Evolutionary conservation across 2,329 filamentous ascomycete species (phyloP), one percentile per base, ranked within the genome.

Genomic region (Camptophora hylomeconis): DNA sequence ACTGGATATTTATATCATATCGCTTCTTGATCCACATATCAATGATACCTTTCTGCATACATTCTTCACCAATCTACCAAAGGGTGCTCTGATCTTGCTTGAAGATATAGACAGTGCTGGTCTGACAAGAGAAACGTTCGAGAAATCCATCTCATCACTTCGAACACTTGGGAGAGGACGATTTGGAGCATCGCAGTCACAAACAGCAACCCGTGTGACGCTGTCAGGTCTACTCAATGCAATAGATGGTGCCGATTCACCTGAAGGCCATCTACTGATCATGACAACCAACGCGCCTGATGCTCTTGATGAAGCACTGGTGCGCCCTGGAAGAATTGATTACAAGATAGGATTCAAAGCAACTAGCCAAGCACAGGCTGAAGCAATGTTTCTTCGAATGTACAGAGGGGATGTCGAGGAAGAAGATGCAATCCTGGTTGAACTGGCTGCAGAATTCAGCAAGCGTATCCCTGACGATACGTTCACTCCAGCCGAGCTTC

Each of bases 281-380:
- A 83, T 86, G 76, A 86, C 80, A 0, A 83, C 78, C 17, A 89
- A 87, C 52, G 68, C 72, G 35, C 75, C 76, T 3, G 74, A 86
- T 42, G 63, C 69, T 9, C 67, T 87, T 0, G 80, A 86, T 46
- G 66, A 74, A 24, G 80, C 79, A 0, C 63, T 89, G 5, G 74
- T 84, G 27, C 65, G 80, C 0, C 78, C 80, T 0, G 79, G 80
- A 1, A 64, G 78, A 2, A 73, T 86, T 3, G 80, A 86, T 38
- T 57, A 77, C 21, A 71, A 78, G 42, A 69, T 84, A 1, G 59
- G 59, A 7, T 80, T 84, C 50, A 38, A 38, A 31, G 41, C 40
- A 26, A 35, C 46, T 14, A 35, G 39, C 30, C 37, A 42, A 32
- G 38, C 32, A 20, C 47, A 50, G 31, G 45, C 41, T 16, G 37